Percentiles rank a stretch among this genome's conserved stretches.
Evolutionary conservation across 495 filamentous ascomycete species (phyloP).

Genomic region (Aspergillus sparsus): DNA sequence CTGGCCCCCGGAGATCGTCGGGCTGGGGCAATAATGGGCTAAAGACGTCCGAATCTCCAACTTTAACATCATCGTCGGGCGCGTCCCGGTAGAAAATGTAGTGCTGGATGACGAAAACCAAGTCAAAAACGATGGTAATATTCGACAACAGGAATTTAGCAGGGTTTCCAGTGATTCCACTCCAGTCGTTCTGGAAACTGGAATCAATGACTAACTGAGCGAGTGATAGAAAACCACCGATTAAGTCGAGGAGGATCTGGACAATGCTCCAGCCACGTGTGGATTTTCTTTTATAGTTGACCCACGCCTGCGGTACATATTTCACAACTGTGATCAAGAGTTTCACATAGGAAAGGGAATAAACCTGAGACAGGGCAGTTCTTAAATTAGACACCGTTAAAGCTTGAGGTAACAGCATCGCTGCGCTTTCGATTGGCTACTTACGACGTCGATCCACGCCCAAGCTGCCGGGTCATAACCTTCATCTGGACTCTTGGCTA

Average conservation of each 20-base stretch:
- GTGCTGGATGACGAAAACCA: constrained; percentile 85
- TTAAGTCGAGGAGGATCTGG: constrained; percentile 82
- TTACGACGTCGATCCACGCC: constrained; percentile 81
- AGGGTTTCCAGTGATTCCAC: constrained; percentile 86
- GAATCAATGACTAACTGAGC: constrained; percentile 82
- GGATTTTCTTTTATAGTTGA: constrained; percentile 79
- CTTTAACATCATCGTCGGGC: constrained; percentile 11
- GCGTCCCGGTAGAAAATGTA: constrained; percentile 68
- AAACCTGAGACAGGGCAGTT: constrained; percentile 54
- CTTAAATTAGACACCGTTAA: constrained; percentile 20
- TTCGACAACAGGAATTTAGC: constrained; percentile 86
- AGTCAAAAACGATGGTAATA: constrained; percentile 80
- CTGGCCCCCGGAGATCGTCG: constrained; percentile 15
- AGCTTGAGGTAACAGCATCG: neutral
- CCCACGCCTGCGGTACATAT: constrained; percentile 82
- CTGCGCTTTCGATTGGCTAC: constrained; percentile 31
- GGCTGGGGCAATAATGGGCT: constrained; percentile 35
- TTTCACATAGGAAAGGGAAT: constrained; percentile 82
- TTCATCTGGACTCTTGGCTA: constrained; percentile 49
- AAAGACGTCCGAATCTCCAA: constrained; percentile 19
- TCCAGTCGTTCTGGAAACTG: constrained; percentile 82
- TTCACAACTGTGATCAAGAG: constrained; percentile 86
- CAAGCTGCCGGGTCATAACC: constrained; percentile 56
- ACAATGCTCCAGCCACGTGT: constrained; percentile 86
- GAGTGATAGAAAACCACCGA: constrained; percentile 80